Evolutionary conservation across 164 flowering plant species (phyloP).

Genomic region (Nelumbo lutea): DNA sequence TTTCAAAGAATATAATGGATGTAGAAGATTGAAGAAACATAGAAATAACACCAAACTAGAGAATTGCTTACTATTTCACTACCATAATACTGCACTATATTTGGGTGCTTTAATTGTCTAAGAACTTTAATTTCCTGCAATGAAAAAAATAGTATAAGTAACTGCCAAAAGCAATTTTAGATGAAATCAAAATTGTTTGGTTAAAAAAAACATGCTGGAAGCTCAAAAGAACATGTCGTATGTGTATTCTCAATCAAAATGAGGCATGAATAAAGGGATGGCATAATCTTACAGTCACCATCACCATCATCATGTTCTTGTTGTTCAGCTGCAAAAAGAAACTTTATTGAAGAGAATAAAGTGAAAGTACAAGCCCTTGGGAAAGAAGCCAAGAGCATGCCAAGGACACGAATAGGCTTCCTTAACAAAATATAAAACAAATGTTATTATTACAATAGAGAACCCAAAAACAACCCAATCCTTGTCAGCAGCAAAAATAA

Average conservation of each 20-base stretch:
- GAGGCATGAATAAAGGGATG: background rate
- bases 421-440: no score
- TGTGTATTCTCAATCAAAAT: background rate
- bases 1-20: background rate
- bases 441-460: no score
- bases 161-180: background rate
- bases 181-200: no score
- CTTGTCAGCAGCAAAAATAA: no score
- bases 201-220: background rate
- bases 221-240: background rate
- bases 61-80: slow-evolving; percentile 75
- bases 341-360: no score
- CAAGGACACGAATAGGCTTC: no score
- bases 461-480: no score
- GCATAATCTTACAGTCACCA: no score
- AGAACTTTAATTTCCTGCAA: slow-evolving; percentile 88
- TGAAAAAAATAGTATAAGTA: slow-evolving; percentile 11
- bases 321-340: no score
- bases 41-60: background rate
- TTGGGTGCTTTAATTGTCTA: slow-evolving; percentile 85
- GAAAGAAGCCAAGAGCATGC: no score
- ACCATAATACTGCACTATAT: slow-evolving; percentile 96
- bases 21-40: background rate
- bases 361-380: no score
- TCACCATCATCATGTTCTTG: no score